Evolutionary conservation across 2,329 filamentous ascomycete species (phyloP).

Genomic region (Coleophoma crateriformis): DNA sequence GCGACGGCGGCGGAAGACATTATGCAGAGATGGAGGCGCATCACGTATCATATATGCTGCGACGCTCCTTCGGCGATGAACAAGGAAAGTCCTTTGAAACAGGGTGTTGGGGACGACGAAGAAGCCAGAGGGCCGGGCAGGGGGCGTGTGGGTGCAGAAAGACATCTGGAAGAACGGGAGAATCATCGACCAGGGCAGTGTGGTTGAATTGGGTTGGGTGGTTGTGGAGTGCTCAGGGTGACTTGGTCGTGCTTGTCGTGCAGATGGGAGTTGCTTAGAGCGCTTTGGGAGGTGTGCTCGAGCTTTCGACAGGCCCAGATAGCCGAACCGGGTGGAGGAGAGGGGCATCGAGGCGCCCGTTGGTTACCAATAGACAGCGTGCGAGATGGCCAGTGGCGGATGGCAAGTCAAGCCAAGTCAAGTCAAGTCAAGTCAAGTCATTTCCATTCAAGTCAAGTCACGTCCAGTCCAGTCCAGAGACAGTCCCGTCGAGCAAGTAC

Average conservation of each 20-base stretch:
- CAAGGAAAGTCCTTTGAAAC: constrained; percentile 20
- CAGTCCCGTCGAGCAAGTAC: too few species aligned
- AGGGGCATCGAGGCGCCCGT: not conserved
- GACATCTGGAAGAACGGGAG: constrained; percentile 13
- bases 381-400: not conserved
- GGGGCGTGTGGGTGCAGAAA: constrained; percentile 9
- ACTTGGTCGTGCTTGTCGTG: too few species aligned
- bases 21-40: constrained; percentile 10
- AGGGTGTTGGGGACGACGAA: not conserved
- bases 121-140: too few species aligned
- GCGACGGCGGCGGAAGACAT: not conserved
- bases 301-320: too few species aligned
- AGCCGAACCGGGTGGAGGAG: not conserved
- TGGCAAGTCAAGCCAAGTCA: too few species aligned
- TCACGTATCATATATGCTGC: constrained; percentile 26
- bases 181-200: constrained; percentile 2
- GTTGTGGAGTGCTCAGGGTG: too few species aligned
- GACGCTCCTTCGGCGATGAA: constrained; percentile 15
- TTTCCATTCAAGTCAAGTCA: too few species aligned
- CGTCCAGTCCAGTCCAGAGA: too few species aligned
- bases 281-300: not conserved
- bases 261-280: not conserved
- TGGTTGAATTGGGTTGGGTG: too few species aligned
- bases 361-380: not conserved
- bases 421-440: too few species aligned